Conservation (phyloP, 2,329 filamentous ascomycete genomes). For the Arachnopeziza araneosa region DNA sequence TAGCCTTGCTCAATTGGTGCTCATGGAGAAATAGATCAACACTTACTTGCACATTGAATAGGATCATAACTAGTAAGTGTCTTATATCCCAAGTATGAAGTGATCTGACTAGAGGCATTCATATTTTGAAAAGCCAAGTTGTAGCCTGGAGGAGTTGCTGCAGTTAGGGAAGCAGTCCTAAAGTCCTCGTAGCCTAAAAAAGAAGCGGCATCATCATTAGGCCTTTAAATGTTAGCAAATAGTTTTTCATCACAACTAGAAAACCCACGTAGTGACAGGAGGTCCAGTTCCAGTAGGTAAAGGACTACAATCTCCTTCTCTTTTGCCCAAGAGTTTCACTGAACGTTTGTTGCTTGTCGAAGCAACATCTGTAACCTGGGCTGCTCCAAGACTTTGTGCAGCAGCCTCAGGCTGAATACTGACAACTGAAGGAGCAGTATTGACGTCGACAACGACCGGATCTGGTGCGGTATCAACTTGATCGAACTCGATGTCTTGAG, state of each 20-base stretch:
- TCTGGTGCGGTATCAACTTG: slow-evolving; percentile 31
- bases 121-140: slow-evolving; percentile 29
- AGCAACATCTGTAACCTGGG: slow-evolving; percentile 9
- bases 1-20: no score
- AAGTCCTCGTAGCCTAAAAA: slow-evolving; percentile 22
- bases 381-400: slow-evolving; percentile 4
- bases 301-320: slow-evolving; percentile 11
- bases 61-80: slow-evolving; percentile 29
- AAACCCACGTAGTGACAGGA: slow-evolving; percentile 8
- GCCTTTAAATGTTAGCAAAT: slow-evolving; percentile 3
- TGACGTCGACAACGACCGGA: slow-evolving; percentile 25
- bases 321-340: slow-evolving; percentile 1
- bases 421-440: slow-evolving; percentile 25
- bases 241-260: not conserved
- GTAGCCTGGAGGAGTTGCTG: slow-evolving; percentile 32
- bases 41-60: slow-evolving; percentile 20
- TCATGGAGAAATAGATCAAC: no score
- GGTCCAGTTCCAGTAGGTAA: slow-evolving; percentile 14
- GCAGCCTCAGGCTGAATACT: slow-evolving; percentile 24
- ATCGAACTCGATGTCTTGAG: slow-evolving; percentile 34
- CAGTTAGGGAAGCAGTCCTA: slow-evolving; percentile 10
- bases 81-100: slow-evolving; percentile 25
- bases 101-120: slow-evolving; percentile 27
- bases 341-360: slow-evolving; percentile 1
- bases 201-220: slow-evolving; percentile 9